Conservation (phyloP, 306 rosid genomes). For the Lotus japonicus region DNA sequence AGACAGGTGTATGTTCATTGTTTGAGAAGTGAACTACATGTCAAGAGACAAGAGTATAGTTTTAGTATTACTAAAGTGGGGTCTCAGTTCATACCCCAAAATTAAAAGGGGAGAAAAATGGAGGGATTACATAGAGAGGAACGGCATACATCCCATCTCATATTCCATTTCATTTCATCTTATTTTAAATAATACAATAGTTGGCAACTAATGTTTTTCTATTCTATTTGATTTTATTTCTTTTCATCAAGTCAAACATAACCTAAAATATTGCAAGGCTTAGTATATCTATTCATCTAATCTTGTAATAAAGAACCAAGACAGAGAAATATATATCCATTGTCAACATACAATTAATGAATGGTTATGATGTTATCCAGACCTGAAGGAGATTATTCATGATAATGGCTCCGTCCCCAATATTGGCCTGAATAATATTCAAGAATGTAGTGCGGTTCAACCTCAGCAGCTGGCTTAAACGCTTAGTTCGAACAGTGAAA, state of each 20-base stretch:
- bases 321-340: background rate
- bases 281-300: background rate
- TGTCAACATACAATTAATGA: background rate
- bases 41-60: no score
- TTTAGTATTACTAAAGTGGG: no score
- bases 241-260: background rate
- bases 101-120: no score
- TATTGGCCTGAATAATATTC: constrained; percentile 74
- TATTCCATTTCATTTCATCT: no score
- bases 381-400: constrained; percentile 98
- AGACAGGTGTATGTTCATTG: no score
- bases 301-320: background rate
- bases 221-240: background rate
- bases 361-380: constrained; percentile 6
- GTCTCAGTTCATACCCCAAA: no score
- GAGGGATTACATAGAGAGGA: no score
- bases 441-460: constrained; percentile 67
- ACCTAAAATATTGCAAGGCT: background rate
- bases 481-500: constrained; percentile 79
- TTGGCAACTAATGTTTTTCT: background rate
- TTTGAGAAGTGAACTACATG: no score
- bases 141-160: no score
- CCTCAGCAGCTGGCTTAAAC: constrained; percentile 74
- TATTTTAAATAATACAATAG: background rate
- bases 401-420: constrained; percentile 85